Evolutionary conservation across 2,329 filamentous ascomycete species (phyloP), one percentile per base, ranked within the genome.

Genomic region (Pseudogymnoascus sp.): DNA sequence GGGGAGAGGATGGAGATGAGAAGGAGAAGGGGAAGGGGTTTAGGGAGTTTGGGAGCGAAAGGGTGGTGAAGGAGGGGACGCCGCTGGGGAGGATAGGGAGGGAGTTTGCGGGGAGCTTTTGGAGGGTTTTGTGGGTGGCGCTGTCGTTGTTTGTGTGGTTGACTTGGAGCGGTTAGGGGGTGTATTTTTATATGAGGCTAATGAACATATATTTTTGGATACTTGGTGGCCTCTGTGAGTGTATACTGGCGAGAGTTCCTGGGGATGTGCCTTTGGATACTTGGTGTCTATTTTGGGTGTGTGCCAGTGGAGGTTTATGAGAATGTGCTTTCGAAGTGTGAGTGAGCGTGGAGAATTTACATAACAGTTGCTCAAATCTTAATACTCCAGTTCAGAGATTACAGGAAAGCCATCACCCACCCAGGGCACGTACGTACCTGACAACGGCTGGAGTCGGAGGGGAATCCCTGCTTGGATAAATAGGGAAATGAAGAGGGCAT

Each of bases 91-190:
- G 84, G 3, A 80, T 89, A 5, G 72, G 77, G 34, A 77, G 79
- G 25, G 88, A 93, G 73, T 75, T 91, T 38, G 81, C 80, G 75
- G 81, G 78, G 7, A 87, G 83, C 49, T 69, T 87, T 16, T 85
- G 83, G 76, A 79, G 83, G 59, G 86, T 92, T 3, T 79, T 79
- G 5, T 84, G 83, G 80, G 82, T 89, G 73, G 85, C 84, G 18
- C 73, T 87, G 49, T 67, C 77, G 12, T 86, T 86, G 73, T 95
- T 89, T 79, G 79, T 79, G 31, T 90, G 86, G 76, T 75, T 93
- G 68, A 79, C 87, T 63, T 85, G 82, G 76, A 80, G 80, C 70
- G 87, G 87, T 66, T 90, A 60, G 28, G 49, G 16, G 11, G 5
- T 34, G 28, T 49, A 31, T 16, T 31, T 28, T 56, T 56, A 56